Percentiles rank a stretch among this genome's conserved stretches.
phyloP scores from a whole-genome alignment of 2,329 filamentous ascomycete genomes.

The Botrytis medusae region DNA sequence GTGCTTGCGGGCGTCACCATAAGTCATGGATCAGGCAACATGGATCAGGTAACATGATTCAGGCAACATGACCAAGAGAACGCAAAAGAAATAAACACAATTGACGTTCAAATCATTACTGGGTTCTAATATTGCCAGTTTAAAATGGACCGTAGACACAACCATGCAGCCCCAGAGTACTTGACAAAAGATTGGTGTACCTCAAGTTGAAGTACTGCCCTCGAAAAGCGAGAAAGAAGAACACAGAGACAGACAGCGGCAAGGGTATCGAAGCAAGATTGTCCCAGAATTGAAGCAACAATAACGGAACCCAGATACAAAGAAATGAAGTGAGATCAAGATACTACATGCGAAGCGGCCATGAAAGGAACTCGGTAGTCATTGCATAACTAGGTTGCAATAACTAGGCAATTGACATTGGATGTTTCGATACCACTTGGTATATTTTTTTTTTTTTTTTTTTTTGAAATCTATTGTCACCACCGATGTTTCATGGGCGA shows the following conservation, averaged over 20 bases:
- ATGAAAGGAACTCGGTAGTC: not conserved
- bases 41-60: no score
- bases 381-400: no score
- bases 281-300: slow-evolving; percentile 52
- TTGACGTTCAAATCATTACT: no score
- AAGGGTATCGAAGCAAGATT: slow-evolving; percentile 57
- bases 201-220: slow-evolving; percentile 62
- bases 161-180: slow-evolving; percentile 51
- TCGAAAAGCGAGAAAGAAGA: slow-evolving; percentile 60
- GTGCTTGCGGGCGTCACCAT: no score
- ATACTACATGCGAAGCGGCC: not conserved
- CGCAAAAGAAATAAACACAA: no score
- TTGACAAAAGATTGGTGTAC: slow-evolving; percentile 57
- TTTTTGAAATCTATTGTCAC: not conserved
- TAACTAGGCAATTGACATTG: not conserved
- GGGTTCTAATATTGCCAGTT: no score
- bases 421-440: not conserved
- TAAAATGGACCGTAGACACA: no score
- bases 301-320: slow-evolving; percentile 55
- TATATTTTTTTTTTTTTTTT: not conserved
- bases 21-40: no score
- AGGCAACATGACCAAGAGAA: no score
- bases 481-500: not conserved
- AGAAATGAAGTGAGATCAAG: slow-evolving; percentile 53
- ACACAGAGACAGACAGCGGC: slow-evolving; percentile 53